Conservation (phyloP, 495 filamentous ascomycete genomes). For the Podospora didyma region DNA sequence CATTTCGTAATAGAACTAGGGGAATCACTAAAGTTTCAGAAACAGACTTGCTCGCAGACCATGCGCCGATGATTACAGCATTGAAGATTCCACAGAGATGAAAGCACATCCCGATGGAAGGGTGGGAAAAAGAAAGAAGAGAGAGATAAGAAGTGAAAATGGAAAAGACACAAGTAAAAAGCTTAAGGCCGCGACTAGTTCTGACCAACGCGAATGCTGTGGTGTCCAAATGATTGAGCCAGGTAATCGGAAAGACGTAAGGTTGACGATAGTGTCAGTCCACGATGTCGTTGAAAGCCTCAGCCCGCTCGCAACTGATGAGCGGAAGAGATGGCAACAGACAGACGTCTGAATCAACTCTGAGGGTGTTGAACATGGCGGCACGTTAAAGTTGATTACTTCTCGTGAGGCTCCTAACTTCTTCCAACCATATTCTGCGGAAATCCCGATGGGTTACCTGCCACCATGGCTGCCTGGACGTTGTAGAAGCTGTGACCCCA, state of each 20-base stretch:
- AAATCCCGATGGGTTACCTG: constrained; percentile 15
- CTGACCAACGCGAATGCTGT: not conserved
- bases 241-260: not conserved
- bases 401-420: constrained; percentile 5
- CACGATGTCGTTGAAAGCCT: not conserved
- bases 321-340: constrained; percentile 6
- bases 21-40: constrained; percentile 16
- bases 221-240: constrained; percentile 11
- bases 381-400: too few relatives aligned
- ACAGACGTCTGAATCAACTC: too few relatives aligned
- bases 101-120: constrained; percentile 8
- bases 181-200: too few relatives aligned
- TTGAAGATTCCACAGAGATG: constrained; percentile 13
- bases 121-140: too few relatives aligned
- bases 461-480: constrained; percentile 14
- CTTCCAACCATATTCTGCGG: constrained; percentile 32
- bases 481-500: constrained; percentile 25
- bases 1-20: constrained; percentile 7
- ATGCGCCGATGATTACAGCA: constrained; percentile 18
- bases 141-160: too few relatives aligned
- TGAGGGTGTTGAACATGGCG: too few relatives aligned
- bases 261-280: not conserved
- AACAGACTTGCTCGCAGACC: constrained; percentile 14
- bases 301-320: too few relatives aligned
- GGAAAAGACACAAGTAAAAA: too few relatives aligned